Evolutionary conservation across 805 yeast species (phyloP).

Genomic region (Saccharomyces paradoxus): DNA sequence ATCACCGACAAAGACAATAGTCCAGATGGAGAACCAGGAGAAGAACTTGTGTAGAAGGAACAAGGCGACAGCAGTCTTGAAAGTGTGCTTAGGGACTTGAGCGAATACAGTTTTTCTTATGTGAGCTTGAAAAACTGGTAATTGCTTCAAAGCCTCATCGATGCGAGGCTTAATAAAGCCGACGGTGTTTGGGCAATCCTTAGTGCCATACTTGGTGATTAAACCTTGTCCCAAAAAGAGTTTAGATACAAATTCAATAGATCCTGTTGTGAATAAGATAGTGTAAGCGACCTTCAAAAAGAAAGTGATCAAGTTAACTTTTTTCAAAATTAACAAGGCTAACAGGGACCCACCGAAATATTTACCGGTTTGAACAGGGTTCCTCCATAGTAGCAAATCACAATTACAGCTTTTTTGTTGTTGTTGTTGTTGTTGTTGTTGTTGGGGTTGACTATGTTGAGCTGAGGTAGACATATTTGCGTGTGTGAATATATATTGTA

Average conservation of each 20-base stretch:
- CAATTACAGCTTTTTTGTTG: constrained; percentile 1
- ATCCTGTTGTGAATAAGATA: constrained; percentile 55
- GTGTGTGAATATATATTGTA: not conserved
- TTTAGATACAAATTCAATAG: constrained; percentile 71
- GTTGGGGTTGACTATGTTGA: not conserved
- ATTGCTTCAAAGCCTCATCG: constrained; percentile 27
- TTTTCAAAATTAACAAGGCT: constrained; percentile 49
- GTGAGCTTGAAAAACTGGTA: constrained; percentile 45
- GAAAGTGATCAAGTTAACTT: constrained; percentile 52
- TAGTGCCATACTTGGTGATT: constrained; percentile 65
- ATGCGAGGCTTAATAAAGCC: constrained; percentile 27
- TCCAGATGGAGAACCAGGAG: constrained; percentile 65
- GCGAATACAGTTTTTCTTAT: constrained; percentile 55
- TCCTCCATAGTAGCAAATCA: constrained; percentile 29
- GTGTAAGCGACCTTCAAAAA: constrained; percentile 53
- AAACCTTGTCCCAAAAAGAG: constrained; percentile 68
- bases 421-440: constrained; percentile 1
- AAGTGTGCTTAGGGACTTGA: constrained; percentile 62
- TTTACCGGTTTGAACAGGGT: constrained; percentile 63
- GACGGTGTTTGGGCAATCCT: constrained; percentile 29
- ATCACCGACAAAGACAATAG: constrained; percentile 49
- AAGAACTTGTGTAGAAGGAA: constrained; percentile 64
- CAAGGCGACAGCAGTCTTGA: constrained; percentile 60
- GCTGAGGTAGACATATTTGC: not conserved
- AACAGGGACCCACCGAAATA: constrained; percentile 58